Conservation (phyloP, 257 asterid species). For the Lycium ferocissimum region DNA sequence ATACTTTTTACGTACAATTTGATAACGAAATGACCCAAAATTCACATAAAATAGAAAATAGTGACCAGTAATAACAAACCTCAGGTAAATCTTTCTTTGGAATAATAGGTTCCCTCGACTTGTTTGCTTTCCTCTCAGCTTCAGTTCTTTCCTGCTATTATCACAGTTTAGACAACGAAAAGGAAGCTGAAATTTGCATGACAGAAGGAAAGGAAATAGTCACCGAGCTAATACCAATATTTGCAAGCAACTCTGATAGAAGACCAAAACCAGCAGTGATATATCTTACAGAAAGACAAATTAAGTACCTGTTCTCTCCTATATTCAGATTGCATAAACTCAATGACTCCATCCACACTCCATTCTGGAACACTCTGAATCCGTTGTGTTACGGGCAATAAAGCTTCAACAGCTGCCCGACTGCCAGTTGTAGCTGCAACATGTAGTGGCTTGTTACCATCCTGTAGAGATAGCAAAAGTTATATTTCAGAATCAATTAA, state of each 20-base stretch:
- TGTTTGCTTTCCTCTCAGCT: conserved; percentile 44
- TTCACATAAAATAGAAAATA: conserved; percentile 27
- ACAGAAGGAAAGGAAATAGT: not conserved
- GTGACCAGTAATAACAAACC: conserved; percentile 50
- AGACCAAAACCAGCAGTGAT: conserved; percentile 18
- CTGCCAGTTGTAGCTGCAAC: conserved; percentile 80
- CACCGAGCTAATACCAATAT: not conserved
- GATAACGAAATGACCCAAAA: not conserved
- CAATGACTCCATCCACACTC: conserved; percentile 79
- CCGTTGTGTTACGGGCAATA: conserved; percentile 66
- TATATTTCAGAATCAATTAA: not conserved
- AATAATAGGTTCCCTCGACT: conserved; percentile 45
- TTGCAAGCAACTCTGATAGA: conserved; percentile 8
- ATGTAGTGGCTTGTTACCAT: conserved; percentile 77
- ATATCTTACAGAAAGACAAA: conserved; percentile 23
- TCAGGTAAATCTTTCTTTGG: conserved; percentile 62
- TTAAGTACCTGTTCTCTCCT: conserved; percentile 57
- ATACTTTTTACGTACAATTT: conserved; percentile 6
- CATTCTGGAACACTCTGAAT: conserved; percentile 58
- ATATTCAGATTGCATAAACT: conserved; percentile 61
- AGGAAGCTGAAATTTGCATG: conserved; percentile 1
- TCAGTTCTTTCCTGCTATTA: conserved; percentile 58
- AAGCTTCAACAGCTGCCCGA: conserved; percentile 74
- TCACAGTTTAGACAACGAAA: conserved; percentile 8
- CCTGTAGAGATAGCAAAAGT: conserved; percentile 56